Evolutionary conservation across 2,329 filamentous ascomycete species (phyloP).

Genomic region (Annulohypoxylon truncatum): DNA sequence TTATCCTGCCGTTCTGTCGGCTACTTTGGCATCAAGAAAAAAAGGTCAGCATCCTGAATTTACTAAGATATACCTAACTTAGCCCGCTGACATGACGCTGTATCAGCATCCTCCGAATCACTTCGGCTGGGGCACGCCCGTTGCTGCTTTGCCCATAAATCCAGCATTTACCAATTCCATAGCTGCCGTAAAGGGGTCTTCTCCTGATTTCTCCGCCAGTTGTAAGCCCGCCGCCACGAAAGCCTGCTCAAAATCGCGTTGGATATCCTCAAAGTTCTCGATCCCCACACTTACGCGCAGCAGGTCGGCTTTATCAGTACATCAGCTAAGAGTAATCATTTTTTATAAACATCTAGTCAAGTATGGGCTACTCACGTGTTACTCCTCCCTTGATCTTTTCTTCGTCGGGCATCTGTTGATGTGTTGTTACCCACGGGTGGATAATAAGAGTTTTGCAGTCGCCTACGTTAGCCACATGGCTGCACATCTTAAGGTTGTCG

Average conservation of each 20-base stretch:
- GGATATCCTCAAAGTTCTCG: constrained; percentile 80
- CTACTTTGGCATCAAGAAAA: too few species aligned
- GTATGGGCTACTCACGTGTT: constrained; percentile 60
- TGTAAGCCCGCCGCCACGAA: constrained; percentile 59
- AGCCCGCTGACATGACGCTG: too few species aligned
- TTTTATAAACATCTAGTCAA: too few species aligned
- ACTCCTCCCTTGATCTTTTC: constrained; percentile 74
- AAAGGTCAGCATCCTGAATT: too few species aligned
- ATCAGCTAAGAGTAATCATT: too few species aligned
- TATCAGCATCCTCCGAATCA: too few species aligned
- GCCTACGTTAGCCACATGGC: constrained; percentile 79
- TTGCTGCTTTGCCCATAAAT: constrained; percentile 50
- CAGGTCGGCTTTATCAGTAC: constrained; percentile 64
- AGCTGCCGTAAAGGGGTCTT: constrained; percentile 47
- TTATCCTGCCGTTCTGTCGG: too few species aligned
- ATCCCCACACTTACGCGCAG: constrained; percentile 78
- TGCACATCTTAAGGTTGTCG: constrained; percentile 78
- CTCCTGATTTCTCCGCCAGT: constrained; percentile 42
- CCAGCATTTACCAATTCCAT: constrained; percentile 47
- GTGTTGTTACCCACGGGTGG: constrained; percentile 78
- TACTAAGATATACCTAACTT: too few species aligned
- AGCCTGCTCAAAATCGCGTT: constrained; percentile 76
- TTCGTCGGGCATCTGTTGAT: constrained; percentile 75
- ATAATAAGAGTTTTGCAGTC: constrained; percentile 79
- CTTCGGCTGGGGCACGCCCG: constrained; percentile 48